A percentile compares a stretch with the other conserved stretches of the same genome.
phyloP scores from a whole-genome alignment of 805 yeast species.

The Starmera pachycereana region DNA sequence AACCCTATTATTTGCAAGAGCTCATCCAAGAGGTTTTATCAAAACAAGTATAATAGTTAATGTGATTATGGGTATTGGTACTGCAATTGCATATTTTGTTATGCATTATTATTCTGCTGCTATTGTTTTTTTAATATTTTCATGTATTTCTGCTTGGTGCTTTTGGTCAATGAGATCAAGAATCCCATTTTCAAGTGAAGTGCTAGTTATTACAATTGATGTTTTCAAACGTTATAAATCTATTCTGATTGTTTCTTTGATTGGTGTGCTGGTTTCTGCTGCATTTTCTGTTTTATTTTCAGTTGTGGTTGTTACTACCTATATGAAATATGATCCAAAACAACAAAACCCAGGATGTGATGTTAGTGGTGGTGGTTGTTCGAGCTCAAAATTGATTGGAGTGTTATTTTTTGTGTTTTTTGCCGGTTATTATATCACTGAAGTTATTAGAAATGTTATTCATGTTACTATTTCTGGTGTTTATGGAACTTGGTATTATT shows the following conservation, averaged over 20 bases:
- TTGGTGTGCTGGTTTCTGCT: slow-evolving; percentile 51
- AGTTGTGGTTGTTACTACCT: slow-evolving; percentile 61
- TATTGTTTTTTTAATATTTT: slow-evolving; percentile 58
- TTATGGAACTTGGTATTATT: slow-evolving; percentile 87
- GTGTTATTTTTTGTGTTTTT: slow-evolving; percentile 64
- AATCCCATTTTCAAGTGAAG: slow-evolving; percentile 66
- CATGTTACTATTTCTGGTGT: slow-evolving; percentile 79
- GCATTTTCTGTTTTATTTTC: slow-evolving; percentile 59
- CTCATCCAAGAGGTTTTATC: slow-evolving; percentile 59
- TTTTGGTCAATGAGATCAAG: slow-evolving; percentile 65
- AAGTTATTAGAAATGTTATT: slow-evolving; percentile 69
- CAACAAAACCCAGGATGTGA: slow-evolving; percentile 41
- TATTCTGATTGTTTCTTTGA: slow-evolving; percentile 44
- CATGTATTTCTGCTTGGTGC: slow-evolving; percentile 53
- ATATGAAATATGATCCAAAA: slow-evolving; percentile 64
- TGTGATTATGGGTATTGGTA: slow-evolving; percentile 58
- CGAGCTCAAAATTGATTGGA: slow-evolving; percentile 55
- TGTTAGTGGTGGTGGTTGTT: slow-evolving; percentile 41
- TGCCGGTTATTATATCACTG: slow-evolving; percentile 76
- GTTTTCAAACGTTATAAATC: slow-evolving; percentile 70
- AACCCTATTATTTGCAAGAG: slow-evolving; percentile 52
- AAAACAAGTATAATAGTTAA: slow-evolving; percentile 58
- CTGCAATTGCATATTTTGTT: slow-evolving; percentile 65
- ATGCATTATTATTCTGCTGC: slow-evolving; percentile 72
- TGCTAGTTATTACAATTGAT: slow-evolving; percentile 61